Evolutionary conservation across 176 grass and related monocot genomes (phyloP), one percentile per base, ranked within the genome.

Genomic region (Avena sativa): DNA sequence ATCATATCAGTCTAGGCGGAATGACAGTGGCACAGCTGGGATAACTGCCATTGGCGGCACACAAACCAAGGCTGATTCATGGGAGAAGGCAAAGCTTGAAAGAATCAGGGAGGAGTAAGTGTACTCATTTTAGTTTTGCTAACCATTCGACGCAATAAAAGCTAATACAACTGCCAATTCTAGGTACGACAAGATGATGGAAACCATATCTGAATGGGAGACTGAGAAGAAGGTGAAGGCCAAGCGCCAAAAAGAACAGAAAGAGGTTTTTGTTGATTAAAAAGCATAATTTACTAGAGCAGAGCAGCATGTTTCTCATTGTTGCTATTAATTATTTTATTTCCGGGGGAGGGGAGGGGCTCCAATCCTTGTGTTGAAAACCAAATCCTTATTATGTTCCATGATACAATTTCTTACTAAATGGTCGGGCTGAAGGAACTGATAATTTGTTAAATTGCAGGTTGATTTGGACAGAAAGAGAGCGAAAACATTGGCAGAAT

Each of bases 151-250:
- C 63, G 23, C 12, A 8, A 36, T 14, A 47, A 64, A 9, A 52
- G 49, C 47, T 90, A 43, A 93, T 9, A 36, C 13, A 5, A 13
- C 68, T 38, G 30, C 23, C 30, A 23, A 86, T 74, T 87, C 49
- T 64, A 96, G 97, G 86, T 91, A 87, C 51, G 77, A 96, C 8
- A 96, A 93, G 80, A 91, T 90, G 92, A 89, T 88, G 0, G 13
- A 32, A 0, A 93, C 85, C 56, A 96, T 96, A 92, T 74, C 70
- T 16, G 87, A 99, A 90, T 96, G 94, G 94, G 94, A 94, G 76
- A 82, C 36, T 46, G 84, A 93, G 87, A 96, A 93, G 92, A 99
- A 87, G 92, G 61, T 78, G 76, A 93, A 94, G 84, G 94, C 92
- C 8, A 90, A 90, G 79, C 77, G 76, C 74, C 78, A 85, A 57